A percentile compares a stretch with the other conserved stretches of the same genome.
These are phyloP conservation scores for Xylariaceae sp. DNA, from an alignment of 2,329 filamentous ascomycete species.

Conservation along the genomic window DNA sequence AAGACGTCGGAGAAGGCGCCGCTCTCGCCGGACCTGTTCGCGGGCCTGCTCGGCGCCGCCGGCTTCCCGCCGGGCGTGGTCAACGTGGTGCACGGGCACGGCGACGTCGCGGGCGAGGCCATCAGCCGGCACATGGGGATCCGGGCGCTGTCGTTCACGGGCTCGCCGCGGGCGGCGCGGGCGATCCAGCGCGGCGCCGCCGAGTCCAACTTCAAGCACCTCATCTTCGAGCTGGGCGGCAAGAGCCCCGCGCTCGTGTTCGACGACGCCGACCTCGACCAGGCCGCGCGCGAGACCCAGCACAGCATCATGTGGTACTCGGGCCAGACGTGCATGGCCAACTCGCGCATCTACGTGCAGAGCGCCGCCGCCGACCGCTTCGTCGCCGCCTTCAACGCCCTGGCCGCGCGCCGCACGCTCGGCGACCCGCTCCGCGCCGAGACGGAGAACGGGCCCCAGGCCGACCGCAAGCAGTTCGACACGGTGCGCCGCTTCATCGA, in stretches of 20 bases:
- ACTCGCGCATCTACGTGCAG: conserved; percentile 51
- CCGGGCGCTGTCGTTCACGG: conserved; percentile 71
- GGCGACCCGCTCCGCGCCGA: conserved; percentile 27
- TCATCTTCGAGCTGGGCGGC: conserved; percentile 61
- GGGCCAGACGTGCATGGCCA: conserved; percentile 55
- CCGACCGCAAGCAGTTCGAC: conserved; percentile 42
- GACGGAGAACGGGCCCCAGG: conserved; percentile 38
- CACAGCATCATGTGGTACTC: conserved; percentile 42
- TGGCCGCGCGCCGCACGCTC: conserved; percentile 32
- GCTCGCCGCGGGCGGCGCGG: conserved; percentile 61
- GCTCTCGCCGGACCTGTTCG: conserved; percentile 55
- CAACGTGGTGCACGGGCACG: conserved; percentile 43
- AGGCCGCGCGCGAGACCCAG: conserved; percentile 47
- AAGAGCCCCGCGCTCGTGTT: conserved; percentile 60
- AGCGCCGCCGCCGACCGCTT: conserved; percentile 46
- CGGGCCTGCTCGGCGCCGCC: conserved; percentile 59
- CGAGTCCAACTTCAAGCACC: conserved; percentile 55
- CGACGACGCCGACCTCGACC: conserved; percentile 53
- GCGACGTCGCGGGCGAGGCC: conserved; percentile 56
- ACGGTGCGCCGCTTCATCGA: conserved; percentile 38
- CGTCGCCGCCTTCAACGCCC: conserved; percentile 46
- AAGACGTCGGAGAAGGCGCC: conserved; percentile 61
- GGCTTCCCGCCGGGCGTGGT: conserved; percentile 66
- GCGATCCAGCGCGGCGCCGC: conserved; percentile 67
- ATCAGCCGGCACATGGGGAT: conserved; percentile 61